Conservation (phyloP, 2,329 filamentous ascomycete genomes). For the Ophiosphaerella herpotricha region DNA sequence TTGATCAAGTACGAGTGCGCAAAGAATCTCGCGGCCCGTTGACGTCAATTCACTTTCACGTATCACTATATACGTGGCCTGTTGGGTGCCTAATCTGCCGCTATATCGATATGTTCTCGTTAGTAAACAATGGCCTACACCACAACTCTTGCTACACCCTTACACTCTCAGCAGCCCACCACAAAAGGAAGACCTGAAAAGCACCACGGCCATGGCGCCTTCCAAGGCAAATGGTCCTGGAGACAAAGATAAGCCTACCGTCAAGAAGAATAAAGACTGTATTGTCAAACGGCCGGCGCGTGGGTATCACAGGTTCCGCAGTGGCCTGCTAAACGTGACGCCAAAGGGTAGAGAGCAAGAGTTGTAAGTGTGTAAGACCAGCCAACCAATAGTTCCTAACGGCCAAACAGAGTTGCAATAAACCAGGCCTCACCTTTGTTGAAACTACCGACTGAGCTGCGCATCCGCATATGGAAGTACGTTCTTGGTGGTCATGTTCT, state of each 20-base stretch:
- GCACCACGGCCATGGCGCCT: not conserved
- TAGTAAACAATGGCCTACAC: no score
- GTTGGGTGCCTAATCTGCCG: no score
- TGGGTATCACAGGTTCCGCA: slow-evolving; percentile 20
- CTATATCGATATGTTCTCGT: no score
- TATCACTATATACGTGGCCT: no score
- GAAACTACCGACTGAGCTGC: not conserved
- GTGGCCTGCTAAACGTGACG: slow-evolving; percentile 16
- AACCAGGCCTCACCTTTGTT: not conserved
- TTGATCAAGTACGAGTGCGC: no score
- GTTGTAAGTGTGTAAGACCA: slow-evolving; percentile 1
- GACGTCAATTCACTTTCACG: no score
- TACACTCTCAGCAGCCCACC: no score
- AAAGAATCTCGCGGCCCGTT: no score
- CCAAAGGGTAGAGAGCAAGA: slow-evolving; percentile 17
- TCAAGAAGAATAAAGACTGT: not conserved
- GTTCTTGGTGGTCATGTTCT: slow-evolving; percentile 27
- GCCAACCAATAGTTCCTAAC: not conserved
- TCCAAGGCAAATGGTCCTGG: not conserved
- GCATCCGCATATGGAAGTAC: slow-evolving; percentile 39
- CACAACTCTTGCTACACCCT: no score
- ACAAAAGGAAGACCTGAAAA: no score
- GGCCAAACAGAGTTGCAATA: not conserved
- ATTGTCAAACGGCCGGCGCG: slow-evolving; percentile 16
- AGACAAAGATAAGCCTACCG: not conserved